These are phyloP conservation scores for Hymenoscyphus scutula DNA, from an alignment of 2,329 filamentous ascomycete genomes.

Conservation along the genomic window DNA sequence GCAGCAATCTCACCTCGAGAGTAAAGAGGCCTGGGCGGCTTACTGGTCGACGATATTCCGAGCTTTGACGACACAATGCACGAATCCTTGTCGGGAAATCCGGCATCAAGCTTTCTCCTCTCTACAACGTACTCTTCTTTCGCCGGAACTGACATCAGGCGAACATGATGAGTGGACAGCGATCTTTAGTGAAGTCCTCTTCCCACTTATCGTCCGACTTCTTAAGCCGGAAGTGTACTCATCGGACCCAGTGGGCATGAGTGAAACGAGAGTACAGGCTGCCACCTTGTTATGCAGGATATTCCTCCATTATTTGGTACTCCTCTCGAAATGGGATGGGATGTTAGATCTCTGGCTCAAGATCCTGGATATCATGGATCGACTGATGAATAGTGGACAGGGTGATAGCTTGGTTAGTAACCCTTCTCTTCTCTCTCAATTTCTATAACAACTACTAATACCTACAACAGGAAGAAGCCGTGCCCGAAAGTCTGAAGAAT, in stretches of 20 bases:
- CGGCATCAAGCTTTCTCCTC: conserved; percentile 84
- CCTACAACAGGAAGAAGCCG: conserved; percentile 74
- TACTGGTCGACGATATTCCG: conserved; percentile 97
- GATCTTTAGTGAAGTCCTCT: conserved; percentile 91
- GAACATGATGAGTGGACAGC: conserved; percentile 91
- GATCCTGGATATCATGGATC: conserved; percentile 92
- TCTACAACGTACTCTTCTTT: conserved; percentile 81
- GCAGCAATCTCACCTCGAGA: conserved; percentile 88
- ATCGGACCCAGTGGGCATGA: conserved; percentile 88
- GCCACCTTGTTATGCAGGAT: conserved; percentile 92
- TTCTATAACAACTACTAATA: conserved; percentile 14
- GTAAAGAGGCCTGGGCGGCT: conserved; percentile 88
- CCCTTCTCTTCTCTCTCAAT: background rate
- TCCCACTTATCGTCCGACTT: conserved; percentile 82
- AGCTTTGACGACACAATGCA: conserved; percentile 83
- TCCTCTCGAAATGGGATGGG: conserved; percentile 80
- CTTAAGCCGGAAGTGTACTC: conserved; percentile 95
- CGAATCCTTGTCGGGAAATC: conserved; percentile 91
- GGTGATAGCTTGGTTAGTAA: conserved; percentile 77
- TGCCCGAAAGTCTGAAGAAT: conserved; percentile 94
- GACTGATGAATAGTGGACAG: conserved; percentile 93
- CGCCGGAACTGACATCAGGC: conserved; percentile 76
- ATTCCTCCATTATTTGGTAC: conserved; percentile 87
- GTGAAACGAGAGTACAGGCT: conserved; percentile 87
- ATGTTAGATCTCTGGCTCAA: conserved; percentile 90